Conservation (phyloP, 148 eudicot genomes). For the Nepenthes gracilis region DNA sequence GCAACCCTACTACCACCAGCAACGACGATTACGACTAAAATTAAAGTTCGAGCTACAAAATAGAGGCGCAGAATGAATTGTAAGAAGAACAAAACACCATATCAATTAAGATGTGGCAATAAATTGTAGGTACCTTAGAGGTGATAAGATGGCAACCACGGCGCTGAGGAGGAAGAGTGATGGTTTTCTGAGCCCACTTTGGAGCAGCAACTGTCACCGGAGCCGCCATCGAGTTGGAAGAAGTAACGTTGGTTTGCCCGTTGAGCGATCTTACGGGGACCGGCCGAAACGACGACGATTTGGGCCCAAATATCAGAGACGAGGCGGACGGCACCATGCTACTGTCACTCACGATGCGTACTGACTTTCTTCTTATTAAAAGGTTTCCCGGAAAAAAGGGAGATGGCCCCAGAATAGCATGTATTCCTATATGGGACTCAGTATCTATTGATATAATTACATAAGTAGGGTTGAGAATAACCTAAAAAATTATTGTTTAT, state of each 20-base stretch:
- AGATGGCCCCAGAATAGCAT: no score
- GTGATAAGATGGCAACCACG: conserved; percentile 94
- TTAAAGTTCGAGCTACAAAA: background rate
- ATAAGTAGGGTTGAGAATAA: no score
- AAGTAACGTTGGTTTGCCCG: conserved; percentile 4
- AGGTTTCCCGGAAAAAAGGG: no score
- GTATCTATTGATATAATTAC: no score
- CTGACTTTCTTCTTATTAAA: no score
- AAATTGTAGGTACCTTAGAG: conserved; percentile 35
- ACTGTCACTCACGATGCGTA: no score
- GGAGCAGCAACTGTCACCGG: conserved; percentile 22
- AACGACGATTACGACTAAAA: no score
- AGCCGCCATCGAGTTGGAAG: conserved; percentile 28
- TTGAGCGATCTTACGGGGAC: conserved; percentile 10
- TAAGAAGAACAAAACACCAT: background rate
- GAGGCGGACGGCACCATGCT: conserved; percentile 10
- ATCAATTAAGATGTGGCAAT: background rate
- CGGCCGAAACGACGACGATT: conserved; percentile 12
- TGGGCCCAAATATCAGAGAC: conserved; percentile 9
- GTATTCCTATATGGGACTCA: no score
- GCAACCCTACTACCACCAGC: no score
- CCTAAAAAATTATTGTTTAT: no score
- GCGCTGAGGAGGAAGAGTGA: conserved; percentile 63
- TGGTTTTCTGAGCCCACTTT: conserved; percentile 90
- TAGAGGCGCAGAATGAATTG: background rate